Base-by-base conservation (phyloP, 2,329 filamentous ascomycete species). In the Trichoderma breve region DNA sequence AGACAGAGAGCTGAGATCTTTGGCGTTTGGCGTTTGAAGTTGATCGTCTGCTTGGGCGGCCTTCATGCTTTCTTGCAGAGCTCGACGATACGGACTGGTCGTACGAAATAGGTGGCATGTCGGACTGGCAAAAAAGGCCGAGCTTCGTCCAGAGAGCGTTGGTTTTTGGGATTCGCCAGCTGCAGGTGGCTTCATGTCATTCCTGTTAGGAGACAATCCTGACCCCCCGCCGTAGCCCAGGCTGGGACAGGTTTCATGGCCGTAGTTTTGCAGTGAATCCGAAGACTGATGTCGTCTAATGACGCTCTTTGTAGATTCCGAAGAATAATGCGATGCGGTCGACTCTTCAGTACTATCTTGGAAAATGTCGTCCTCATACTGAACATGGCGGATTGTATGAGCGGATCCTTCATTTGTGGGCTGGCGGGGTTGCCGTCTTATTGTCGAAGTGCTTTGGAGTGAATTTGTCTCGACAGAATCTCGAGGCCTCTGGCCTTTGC, bases 41-140 rank as follows among this genome's bases (percentile, higher is more conserved):
- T 75, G 71, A 6, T 77, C 73, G 2, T 73, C 73, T 18, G 78
- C 76, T 8, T 82, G 76, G 18, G 80, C 80, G 8, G 80, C 76
- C 70, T 81, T 80, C 75, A 87, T 87, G 2, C 79, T 85, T 64
- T 84, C 82, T 58, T 82, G 83, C 36, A 90, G 76, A 3, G 84
- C 85, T 30, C 84, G 84, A 3, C 88, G 84, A 74, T 86, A 91
- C 0, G 88, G 87, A 69, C 87, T 90, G 30, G 83, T 80, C 0
- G 86, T 86, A 32, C 87, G 83, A 73, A 89, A 88, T 1, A 88
- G 78, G 72, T 87, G 84, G 18, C 83, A 83, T 1, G 82, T 79
- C 2, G 85, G 84, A 58, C 86, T 89, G 1, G 83, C 85, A 74
- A 87, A 87, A 74, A 88, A 86, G 0, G 83, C 84, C 1, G 86